Conservation (phyloP, 768 basidiomycete genomes). For the Phlebiopsis flavidoalba region DNA sequence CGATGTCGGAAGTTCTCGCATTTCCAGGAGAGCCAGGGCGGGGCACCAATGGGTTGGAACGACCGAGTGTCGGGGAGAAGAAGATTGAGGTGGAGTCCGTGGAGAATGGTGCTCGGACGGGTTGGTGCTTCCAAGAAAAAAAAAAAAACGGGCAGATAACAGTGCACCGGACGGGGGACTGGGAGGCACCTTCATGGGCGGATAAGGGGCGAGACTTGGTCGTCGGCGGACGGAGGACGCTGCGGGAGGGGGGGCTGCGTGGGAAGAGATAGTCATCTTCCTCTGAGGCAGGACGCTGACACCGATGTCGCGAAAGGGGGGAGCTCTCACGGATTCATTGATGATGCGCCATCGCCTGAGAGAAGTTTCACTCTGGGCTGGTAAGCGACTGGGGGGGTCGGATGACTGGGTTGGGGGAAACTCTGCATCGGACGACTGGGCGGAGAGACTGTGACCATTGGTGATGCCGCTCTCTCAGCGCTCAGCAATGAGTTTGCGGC, state of each 20-base stretch:
- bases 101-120: constrained; percentile 23
- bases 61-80: constrained; percentile 24
- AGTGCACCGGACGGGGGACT: constrained; percentile 9
- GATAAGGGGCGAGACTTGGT: constrained; percentile 22
- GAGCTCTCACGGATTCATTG: constrained; percentile 18
- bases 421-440: constrained; percentile 16
- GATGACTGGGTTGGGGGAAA: too few species aligned
- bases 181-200: constrained; percentile 14
- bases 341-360: constrained; percentile 12
- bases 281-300: constrained; percentile 20
- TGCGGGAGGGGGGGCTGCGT: constrained; percentile 11
- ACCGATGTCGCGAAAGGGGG: constrained; percentile 22
- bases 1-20: constrained; percentile 26
- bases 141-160: too few species aligned
- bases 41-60: constrained; percentile 21
- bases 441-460: constrained; percentile 5
- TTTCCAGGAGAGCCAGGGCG: constrained; percentile 23
- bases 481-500: constrained; percentile 24
- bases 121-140: constrained; percentile 15
- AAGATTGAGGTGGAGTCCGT: constrained; percentile 21
- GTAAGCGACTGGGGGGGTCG: too few species aligned
- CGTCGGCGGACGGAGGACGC: constrained; percentile 18
- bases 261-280: constrained; percentile 22
- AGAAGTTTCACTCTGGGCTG: too few species aligned
- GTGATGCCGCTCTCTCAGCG: constrained; percentile 17